Evolutionary conservation across 805 yeast genomes (phyloP), one percentile per base, ranked within the genome.

Genomic region (Candida taoyuanica): DNA sequence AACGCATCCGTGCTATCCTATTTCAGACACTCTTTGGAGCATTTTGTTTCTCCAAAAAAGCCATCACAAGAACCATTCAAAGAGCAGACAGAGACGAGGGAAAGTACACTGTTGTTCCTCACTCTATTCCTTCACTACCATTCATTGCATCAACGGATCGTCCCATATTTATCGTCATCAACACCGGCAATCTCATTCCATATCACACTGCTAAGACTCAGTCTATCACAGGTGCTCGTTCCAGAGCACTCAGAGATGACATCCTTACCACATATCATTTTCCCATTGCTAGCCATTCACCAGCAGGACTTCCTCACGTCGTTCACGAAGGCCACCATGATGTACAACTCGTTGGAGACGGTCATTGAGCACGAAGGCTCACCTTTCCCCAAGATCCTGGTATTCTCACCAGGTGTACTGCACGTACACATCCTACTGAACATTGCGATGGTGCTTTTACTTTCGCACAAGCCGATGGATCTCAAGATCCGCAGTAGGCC

Each of bases 401-500:
- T 36, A 13, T 17, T 39, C 7, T 34, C 45, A 3, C 30, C 37
- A 13, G 19, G 15, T 6, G 12, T 29, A 5, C 4, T 40, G 3
- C 44, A 41, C 27, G 29, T 26, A 11, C 41, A 38, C 8, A 16
- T 44, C 20, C 33, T 44, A 7, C 33, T 44, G 4, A 17, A 39
- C 36, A 41, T 39, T 11, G 46, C 43, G 2, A 27, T 44, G 23
- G 37, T 44, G 12, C 28, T 29, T 4, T 36, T 44, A 5, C 37
- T 44, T 7, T 27, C 36, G 14, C 35, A 36, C 18, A 44, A 44
- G 23, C 48, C 48, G 4, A 39, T 36, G 34, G 48, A 44, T 14
- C 33, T 44, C 12, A 36, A 32, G 13, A 29, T 44, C 6, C 20
- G 45, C 17, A 17, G 41, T 2, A 45, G 38, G 12, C 55, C 55